A percentile compares a stretch with the other conserved stretches of the same genome.
These are phyloP conservation scores for Suillus sp. DNA, from an alignment of 768 basidiomycete species.

Conservation along the genomic window DNA sequence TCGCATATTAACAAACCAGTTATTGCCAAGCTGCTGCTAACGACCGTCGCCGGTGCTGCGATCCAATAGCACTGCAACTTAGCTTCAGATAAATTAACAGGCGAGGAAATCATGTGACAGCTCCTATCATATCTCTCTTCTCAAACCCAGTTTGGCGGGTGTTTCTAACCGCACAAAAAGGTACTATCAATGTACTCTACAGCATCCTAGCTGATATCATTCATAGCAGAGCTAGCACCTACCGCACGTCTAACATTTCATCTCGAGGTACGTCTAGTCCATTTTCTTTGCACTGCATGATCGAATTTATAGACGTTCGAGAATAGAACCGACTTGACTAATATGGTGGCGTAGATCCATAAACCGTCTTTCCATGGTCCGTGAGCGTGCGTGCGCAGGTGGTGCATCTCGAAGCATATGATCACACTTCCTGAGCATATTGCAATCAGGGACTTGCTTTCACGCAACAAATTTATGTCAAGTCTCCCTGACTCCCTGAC, in stretches of 20 bases:
- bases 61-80: not conserved
- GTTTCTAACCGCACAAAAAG: not conserved
- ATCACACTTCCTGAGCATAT: not conserved
- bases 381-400: not conserved
- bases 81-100: not conserved
- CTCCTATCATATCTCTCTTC: not conserved
- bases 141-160: not conserved
- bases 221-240: not conserved
- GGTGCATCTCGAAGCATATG: constrained; percentile 2
- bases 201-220: not conserved
- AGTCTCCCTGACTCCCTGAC: constrained; percentile 1
- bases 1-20: not conserved
- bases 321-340: not conserved
- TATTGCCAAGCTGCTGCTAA: not conserved
- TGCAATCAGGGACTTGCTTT: constrained; percentile 1
- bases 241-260: not conserved
- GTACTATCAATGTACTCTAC: not conserved
- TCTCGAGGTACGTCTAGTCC: not conserved
- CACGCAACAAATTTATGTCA: not conserved
- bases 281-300: not conserved
- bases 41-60: not conserved
- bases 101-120: not conserved
- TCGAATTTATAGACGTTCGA: not conserved
- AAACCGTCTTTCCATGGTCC: constrained; percentile 5
- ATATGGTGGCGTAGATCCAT: not conserved